A percentile compares a stretch with the other conserved stretches of the same genome.
Conservation (phyloP, 2,329 filamentous ascomycete species). For the Zarea fungicola region DNA sequence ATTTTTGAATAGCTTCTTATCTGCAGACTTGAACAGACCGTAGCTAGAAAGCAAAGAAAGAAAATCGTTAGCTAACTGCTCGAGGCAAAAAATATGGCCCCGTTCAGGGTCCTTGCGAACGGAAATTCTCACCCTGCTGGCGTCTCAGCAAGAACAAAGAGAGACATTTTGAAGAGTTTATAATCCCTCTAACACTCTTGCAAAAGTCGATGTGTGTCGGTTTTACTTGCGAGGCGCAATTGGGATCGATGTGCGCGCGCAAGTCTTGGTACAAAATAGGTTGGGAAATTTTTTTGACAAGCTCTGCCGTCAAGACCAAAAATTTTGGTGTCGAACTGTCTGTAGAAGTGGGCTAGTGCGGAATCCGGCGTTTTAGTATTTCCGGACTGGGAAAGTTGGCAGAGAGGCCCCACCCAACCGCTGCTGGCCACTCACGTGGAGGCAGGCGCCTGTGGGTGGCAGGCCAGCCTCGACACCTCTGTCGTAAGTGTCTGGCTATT, state of each 20-base stretch:
- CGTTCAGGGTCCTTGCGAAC: conserved; percentile 4
- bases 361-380: conserved; percentile 9
- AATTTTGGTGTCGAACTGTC: conserved; percentile 11
- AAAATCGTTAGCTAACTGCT: conserved; percentile 25
- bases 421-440: conserved; percentile 8
- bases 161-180: conserved; percentile 59
- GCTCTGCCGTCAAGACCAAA: conserved; percentile 33
- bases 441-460: conserved; percentile 9
- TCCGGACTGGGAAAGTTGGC: neutral
- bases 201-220: conserved; percentile 26
- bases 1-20: conserved; percentile 95
- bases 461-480: conserved; percentile 1
- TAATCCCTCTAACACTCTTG: conserved; percentile 27
- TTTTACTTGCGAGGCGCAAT: conserved; percentile 33
- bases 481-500: conserved; percentile 5
- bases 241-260: conserved; percentile 31
- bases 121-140: conserved; percentile 62
- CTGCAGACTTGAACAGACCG: conserved; percentile 95
- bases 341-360: conserved; percentile 11
- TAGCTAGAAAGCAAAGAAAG: conserved; percentile 55
- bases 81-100: conserved; percentile 3
- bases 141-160: conserved; percentile 91
- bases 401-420: neutral
- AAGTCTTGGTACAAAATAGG: conserved; percentile 25
- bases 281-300: conserved; percentile 38